Evolutionary conservation across 306 rosid species (phyloP), one percentile per base, ranked within the genome.

Genomic region (Boehmeria nivea): DNA sequence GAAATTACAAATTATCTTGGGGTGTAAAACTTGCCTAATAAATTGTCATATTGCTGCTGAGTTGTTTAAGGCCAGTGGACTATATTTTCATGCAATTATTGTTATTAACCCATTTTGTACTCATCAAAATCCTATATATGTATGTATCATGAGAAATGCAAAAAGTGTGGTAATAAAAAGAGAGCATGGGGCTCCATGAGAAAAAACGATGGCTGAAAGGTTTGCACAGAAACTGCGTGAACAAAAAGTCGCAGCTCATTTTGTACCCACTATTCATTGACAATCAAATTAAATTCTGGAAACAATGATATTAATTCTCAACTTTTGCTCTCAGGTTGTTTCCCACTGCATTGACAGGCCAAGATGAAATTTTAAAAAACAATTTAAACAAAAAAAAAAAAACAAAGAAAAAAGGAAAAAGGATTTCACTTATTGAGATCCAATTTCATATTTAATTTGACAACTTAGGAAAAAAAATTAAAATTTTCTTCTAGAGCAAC

Each of bases 341-440:
- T 75, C 87, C 88, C 73, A 76, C 58, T 55, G 67, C 83, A 70
- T 76, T 80, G 81, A 76, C 78, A 65, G 60, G 60, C 54, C 54
- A 50, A 50, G 26, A 12, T 3, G 12, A 8, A 12, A 11, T 16
- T 2, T 25, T 1, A 27, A 28, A 28, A 51, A 26, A 31, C 4
- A 33, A 19, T 0, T 3, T 9, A 22, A 12, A 49, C 58, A 63
- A 67, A 51, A 55, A 26, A 56, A 59, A 65, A 58, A 49, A 34
- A 37, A 40, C 18, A 20, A 28, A 57, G 36, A 38, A 33, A 50
- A 40, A 17, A 46, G 53, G 49, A 60, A 59, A 57, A 60, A 72
- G 56, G 67, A 51, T 49, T 36, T 44, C 63, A 71, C 69, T 51
- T 53, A 59, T 67, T 65, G 67, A 73, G 53, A 77, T 77, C 74